Base-by-base conservation (phyloP, 179 eudicot genomes). In the Silene coronaria region DNA sequence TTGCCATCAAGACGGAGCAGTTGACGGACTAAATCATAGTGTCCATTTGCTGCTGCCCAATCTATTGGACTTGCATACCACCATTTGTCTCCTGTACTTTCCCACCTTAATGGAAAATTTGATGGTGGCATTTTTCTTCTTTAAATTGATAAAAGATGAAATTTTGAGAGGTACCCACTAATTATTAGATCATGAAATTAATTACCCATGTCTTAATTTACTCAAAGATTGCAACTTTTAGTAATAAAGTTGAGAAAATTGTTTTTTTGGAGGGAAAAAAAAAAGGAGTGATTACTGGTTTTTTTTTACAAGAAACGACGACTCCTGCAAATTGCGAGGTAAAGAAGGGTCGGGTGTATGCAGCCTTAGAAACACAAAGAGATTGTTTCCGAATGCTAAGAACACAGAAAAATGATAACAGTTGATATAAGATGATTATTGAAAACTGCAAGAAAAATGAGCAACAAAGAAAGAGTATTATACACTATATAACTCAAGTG, bases 61-160 rank as follows among this genome's bases (percentile, higher is more conserved):
- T 94, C 98, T 51, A 94, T 89, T 13, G 98, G 98, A n/a, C 95
- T 83, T 45, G 95, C 98, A 71, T 88, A 94, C 98, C 98, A 94
- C 98, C 98, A 94, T 70, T 92, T 93, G 32, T 94, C 98, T 23
- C 98, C 96, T 5, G 98, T 92, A 84, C 98, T 94, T 84, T 94
- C 97, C 98, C 97, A 94, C 62, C 98, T 76, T 3, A 94, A 81
- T 1, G 95, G 94, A 62, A 94, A 87, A 79, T 89, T 79, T 73
- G 84, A 75, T 23, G 90, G 80, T n/a, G 88, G 76, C 90, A 90
- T 90, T 74, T 78, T 71, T 30, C 5, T 32, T 53, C 30, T 71
- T n/a, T 11, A 4, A n/a, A 5, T 57, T n/a, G 2, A 24, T 28
- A 24, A 81, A 74, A 65, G 51, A 3, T 7, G 11, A 1, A 46